phyloP scores from a whole-genome alignment of 768 basidiomycete genomes.

The Rhodocollybia butyracea region DNA sequence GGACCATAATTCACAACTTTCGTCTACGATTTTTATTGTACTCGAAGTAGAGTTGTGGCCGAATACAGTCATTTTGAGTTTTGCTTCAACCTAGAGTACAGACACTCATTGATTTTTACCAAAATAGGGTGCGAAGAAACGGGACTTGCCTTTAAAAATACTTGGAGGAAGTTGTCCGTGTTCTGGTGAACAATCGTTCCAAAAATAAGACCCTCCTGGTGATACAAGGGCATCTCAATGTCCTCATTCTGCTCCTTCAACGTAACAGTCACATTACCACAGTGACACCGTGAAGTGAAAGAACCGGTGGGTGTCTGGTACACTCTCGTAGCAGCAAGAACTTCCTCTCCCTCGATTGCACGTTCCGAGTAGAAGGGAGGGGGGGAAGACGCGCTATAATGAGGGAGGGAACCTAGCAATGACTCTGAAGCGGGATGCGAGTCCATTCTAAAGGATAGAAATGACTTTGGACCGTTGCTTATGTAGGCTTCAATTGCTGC shows the following conservation, averaged over 20 bases:
- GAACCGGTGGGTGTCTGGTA: neutral
- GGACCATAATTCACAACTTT: constrained; percentile 2
- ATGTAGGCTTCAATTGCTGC: no score
- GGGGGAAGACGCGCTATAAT: neutral
- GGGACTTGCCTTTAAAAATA: neutral
- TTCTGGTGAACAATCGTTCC: neutral
- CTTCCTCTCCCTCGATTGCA: neutral
- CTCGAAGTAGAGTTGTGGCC: neutral
- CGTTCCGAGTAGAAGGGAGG: neutral
- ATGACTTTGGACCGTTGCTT: no score
- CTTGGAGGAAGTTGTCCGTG: neutral
- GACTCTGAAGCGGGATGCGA: no score
- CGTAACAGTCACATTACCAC: neutral
- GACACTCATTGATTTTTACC: neutral
- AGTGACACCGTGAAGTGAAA: neutral
- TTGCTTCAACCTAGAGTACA: neutral
- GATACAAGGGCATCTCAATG: neutral
- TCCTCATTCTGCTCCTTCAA: constrained; percentile 2
- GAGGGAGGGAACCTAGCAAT: neutral
- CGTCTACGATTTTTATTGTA: constrained; percentile 1
- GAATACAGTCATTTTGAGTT: constrained; percentile 1
- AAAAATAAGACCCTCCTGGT: neutral
- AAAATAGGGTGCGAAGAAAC: no score
- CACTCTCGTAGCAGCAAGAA: neutral
- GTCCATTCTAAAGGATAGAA: no score